Conservation (phyloP, 2,329 filamentous ascomycete species). For the Colletotrichum sp. region DNA sequence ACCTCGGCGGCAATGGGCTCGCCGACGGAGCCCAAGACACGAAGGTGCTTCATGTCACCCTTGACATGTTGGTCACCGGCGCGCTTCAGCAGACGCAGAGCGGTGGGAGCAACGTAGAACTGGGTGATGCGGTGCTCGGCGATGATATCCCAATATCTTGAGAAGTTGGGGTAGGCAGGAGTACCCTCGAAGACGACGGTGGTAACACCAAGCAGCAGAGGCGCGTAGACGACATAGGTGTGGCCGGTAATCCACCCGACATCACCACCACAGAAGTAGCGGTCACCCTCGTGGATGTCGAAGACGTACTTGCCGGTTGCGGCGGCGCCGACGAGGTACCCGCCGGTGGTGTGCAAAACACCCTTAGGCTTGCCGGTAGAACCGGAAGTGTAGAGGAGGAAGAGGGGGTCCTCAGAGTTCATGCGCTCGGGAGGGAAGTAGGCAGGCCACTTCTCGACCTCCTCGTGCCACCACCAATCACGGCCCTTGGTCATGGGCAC, state of each 20-base stretch:
- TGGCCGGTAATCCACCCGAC: slow-evolving; percentile 99
- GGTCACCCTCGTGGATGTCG: slow-evolving; percentile 92
- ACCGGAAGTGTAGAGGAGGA: slow-evolving; percentile 96
- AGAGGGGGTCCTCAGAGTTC: slow-evolving; percentile 93
- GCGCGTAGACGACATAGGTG: slow-evolving; percentile 97
- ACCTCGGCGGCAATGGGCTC: slow-evolving; percentile 98
- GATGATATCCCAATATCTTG: slow-evolving; percentile 98
- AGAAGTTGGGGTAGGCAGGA: slow-evolving; percentile 96
- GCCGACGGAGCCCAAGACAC: slow-evolving; percentile 92
- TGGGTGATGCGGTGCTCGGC: slow-evolving; percentile 94
- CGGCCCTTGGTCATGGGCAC: slow-evolving; percentile 89
- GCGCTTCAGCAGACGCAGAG: slow-evolving; percentile 90
- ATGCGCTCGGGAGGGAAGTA: slow-evolving; percentile 91
- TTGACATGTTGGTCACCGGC: slow-evolving; percentile 93
- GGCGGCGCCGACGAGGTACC: slow-evolving; percentile 93
- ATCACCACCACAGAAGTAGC: slow-evolving; percentile 97
- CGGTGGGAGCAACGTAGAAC: slow-evolving; percentile 97
- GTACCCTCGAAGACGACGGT: slow-evolving; percentile 99
- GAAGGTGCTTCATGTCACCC: slow-evolving; percentile 85
- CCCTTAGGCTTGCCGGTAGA: slow-evolving; percentile 99
- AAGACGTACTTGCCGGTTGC: slow-evolving; percentile 98
- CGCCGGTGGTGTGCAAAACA: slow-evolving; percentile 95
- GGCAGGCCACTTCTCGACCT: slow-evolving; percentile 93
- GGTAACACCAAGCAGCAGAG: slow-evolving; percentile 87
- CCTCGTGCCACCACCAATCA: slow-evolving; percentile 98